Evolutionary conservation across 2,329 filamentous ascomycete species (phyloP), one percentile per base, ranked within the genome.

Genomic region (Neonectria punicea): DNA sequence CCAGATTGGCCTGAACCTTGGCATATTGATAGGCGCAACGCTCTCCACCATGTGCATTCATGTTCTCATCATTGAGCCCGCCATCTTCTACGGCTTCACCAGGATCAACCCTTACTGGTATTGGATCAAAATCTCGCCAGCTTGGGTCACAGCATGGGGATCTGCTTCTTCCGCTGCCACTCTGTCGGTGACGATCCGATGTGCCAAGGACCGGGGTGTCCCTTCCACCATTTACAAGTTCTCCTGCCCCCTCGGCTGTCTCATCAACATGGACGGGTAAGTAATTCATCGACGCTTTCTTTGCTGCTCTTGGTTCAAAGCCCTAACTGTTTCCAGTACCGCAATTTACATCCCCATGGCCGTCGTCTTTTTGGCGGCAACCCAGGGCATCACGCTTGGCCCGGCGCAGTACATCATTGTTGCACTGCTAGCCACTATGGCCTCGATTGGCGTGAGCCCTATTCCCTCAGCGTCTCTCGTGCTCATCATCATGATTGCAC

Each of bases 101-200:
- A 75, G 82, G 54, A 72, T 75, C 63, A 87, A 87, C 67, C 83
- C 84, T 0, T 87, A 84, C 58, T 59, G 77, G 0, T 78, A 81
- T 69, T 86, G 84, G 84, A 18, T 84, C 63, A 82, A 80, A 63
- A 81, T 80, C 64, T 83, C 83, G 3, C 82, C 82, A 0, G 84
- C 84, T 0, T 87, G 85, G 85, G 78, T 86, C 55, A 86, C 84
- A 1, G 85, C 84, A 1, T 87, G 85, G 84, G 84, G 85, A 43
- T 82, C 84, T 11, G 84, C 85, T 1, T 85, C 83, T 1, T 85
- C 82, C 2, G 85, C 85, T 13, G 85, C 84, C 7, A 87, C 85
- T 1, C 76, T 87, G 22, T 81, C 85, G 0, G 80, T 86, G 14
- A 85, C 84, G 2, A 78, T 86, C 53, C 76, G 78, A 14, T 81